Evolutionary conservation across 2,329 filamentous ascomycete genomes (phyloP), one percentile per base, ranked within the genome.

Genomic region (Aspergillus quadrilineatus): DNA sequence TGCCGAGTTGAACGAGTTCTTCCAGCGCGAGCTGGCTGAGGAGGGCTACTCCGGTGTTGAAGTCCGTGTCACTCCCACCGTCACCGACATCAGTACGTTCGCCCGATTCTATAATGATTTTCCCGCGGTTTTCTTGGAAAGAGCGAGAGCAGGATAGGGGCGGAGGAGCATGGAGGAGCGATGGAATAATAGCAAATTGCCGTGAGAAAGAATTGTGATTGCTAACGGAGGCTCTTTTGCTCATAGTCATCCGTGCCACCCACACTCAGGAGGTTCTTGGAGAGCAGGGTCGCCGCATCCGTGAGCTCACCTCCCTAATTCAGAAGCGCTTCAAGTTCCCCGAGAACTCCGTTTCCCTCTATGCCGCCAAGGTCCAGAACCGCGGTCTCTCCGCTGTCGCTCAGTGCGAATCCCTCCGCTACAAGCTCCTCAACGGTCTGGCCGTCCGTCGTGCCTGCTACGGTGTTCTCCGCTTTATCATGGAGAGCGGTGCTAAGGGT

Each of bases 301-400:
- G 94, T 80, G 94, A 99, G 87, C 92, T 99, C 82, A 99, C 94
- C 79, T 97, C 92, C 75, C 89, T 99, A 79, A 99, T 99, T 86
- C 95, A 99, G 86, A 97, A 99, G 90, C 92, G 94, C 78, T 99
- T 99, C 90, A 97, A 97, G 87, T 99, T 99, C 89, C 93, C 94
- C 82, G 93, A 97, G 85, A 97, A 97, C 90, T 95, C 89, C 72
- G 94, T 99, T 79, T 97, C 94, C 68, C 92, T 99, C 77, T 99
- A 99, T 81, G 94, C 94, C 82, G 95, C 94, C 81, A 99, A 99
- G 89, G 94, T 99, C 77, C 94, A 97, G 87, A 97, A 97, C 86
- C 93, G 94, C 79, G 94, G 94, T 90, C 92, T 99, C 70, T 97
- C 93, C 75, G 94, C 94, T 77, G 94, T 99, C 82, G 94, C 94